A percentile compares a stretch with the other conserved stretches of the same genome.
These are phyloP conservation scores for Linnemannia schmuckeri DNA, from an alignment of 192 early-diverging fungal genomes.

Conservation along the genomic window DNA sequence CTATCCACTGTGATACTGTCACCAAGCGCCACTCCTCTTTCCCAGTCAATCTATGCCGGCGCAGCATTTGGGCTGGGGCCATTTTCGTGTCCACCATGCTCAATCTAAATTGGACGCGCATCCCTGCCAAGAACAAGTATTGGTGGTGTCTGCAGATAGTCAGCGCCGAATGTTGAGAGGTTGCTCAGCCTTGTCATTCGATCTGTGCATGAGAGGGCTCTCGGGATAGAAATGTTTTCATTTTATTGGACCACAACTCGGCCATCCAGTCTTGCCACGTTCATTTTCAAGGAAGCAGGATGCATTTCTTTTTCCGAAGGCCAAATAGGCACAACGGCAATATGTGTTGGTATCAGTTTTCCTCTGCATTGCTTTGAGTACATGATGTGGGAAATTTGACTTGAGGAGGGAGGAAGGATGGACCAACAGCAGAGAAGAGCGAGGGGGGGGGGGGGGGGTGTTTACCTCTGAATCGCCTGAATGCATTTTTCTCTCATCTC, in stretches of 20 bases:
- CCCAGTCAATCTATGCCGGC: neutral
- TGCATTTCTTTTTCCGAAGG: too few species aligned
- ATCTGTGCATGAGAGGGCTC: neutral
- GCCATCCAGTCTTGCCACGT: neutral
- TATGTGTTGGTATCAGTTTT: neutral
- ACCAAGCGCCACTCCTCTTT: neutral
- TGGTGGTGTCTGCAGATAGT: neutral
- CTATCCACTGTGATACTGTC: neutral
- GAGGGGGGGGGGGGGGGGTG: too few species aligned
- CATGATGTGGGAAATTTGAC: neutral
- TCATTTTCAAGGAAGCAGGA: neutral
- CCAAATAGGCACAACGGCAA: too few species aligned
- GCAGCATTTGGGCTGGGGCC: too few species aligned
- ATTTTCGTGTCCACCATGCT: too few species aligned
- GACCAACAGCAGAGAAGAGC: neutral
- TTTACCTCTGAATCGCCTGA: too few species aligned
- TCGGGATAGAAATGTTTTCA: neutral
- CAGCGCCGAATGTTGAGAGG: neutral
- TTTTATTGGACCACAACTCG: neutral
- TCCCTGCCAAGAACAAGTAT: neutral
- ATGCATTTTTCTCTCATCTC: too few species aligned
- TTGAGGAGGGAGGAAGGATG: too few species aligned
- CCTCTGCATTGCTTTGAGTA: neutral
- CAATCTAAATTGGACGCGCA: too few species aligned
- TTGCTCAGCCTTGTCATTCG: neutral